Percentiles rank a stretch among this genome's conserved stretches.
Conservation (phyloP, 352 stramenopile genomes). For the Phytophthora sp. region DNA sequence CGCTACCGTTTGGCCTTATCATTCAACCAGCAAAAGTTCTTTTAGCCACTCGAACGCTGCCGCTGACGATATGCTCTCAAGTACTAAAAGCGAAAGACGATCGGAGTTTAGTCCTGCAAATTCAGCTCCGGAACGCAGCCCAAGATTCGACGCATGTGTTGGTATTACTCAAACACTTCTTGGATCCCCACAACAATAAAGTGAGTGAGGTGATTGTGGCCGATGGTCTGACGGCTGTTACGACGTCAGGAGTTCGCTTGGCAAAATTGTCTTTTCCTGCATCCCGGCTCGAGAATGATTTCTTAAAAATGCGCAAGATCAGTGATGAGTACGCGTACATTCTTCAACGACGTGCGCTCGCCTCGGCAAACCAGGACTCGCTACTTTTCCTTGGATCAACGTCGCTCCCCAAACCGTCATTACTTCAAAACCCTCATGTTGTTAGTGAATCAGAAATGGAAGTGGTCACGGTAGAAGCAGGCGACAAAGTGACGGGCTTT, state of each 20-base stretch:
- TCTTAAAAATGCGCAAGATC: slow-evolving; percentile 65
- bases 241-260: slow-evolving; percentile 14
- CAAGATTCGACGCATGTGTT: slow-evolving; percentile 33
- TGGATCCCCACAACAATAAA: slow-evolving; percentile 26
- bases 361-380: slow-evolving; percentile 23
- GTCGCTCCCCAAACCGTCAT: slow-evolving; percentile 48
- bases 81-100: slow-evolving; percentile 15
- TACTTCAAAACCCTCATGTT: slow-evolving; percentile 62
- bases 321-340: slow-evolving; percentile 81
- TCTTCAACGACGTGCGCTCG: slow-evolving; percentile 51
- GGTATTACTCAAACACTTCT: slow-evolving; percentile 43
- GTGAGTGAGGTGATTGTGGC: slow-evolving; percentile 26
- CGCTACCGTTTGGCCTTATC: slow-evolving; percentile 15
- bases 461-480: slow-evolving; percentile 40
- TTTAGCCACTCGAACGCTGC: slow-evolving; percentile 15
- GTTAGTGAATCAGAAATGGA: slow-evolving; percentile 56
- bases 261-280: slow-evolving; percentile 24
- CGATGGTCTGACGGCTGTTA: slow-evolving; percentile 15
- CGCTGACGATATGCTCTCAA: slow-evolving; percentile 40
- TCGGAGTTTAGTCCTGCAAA: slow-evolving; percentile 16
- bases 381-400: slow-evolving; percentile 34
- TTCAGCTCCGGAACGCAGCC: slow-evolving; percentile 33
- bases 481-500: slow-evolving; percentile 45
- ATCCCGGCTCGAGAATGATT: slow-evolving; percentile 39
- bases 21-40: slow-evolving; percentile 26